Evolutionary conservation across 768 basidiomycete species (phyloP).

Genomic region (Serpula lacrymans): DNA sequence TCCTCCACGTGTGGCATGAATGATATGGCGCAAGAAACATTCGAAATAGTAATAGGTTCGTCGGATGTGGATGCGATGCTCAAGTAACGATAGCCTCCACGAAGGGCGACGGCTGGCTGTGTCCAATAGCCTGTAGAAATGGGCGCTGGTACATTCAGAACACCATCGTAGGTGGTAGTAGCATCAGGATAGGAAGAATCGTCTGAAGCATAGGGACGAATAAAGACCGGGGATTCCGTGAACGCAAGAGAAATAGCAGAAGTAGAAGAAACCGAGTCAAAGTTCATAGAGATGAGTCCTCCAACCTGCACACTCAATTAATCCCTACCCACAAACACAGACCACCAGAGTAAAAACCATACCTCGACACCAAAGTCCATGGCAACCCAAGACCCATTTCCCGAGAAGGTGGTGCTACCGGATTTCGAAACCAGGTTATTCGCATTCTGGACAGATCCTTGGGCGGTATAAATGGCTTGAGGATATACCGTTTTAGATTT

Average conservation of each 20-base stretch:
- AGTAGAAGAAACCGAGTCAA: conserved; percentile 28
- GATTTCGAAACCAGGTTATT: conserved; percentile 27
- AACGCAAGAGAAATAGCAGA: conserved; percentile 50
- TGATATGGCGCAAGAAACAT: conserved; percentile 47
- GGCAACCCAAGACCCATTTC: conserved; percentile 44
- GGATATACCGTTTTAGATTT: conserved; percentile 45
- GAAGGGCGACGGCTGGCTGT: conserved; percentile 40
- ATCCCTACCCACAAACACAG: too few relatives aligned
- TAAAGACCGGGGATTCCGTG: conserved; percentile 55
- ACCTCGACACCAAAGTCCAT: conserved; percentile 58
- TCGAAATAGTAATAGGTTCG: conserved; percentile 38
- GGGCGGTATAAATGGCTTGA: conserved; percentile 31
- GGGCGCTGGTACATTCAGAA: conserved; percentile 38
- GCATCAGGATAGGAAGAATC: conserved; percentile 34
- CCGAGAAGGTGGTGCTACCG: conserved; percentile 37
- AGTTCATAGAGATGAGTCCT: conserved; percentile 47
- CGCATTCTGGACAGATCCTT: conserved; percentile 34
- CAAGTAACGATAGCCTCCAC: conserved; percentile 54
- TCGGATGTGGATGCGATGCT: conserved; percentile 40
- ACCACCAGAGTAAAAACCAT: not conserved
- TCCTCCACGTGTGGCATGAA: conserved; percentile 53
- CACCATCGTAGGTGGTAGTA: conserved; percentile 44
- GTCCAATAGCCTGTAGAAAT: conserved; percentile 41
- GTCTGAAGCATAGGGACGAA: conserved; percentile 49
- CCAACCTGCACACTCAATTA: conserved; percentile 38